Evolutionary conservation across 257 asterid species (phyloP).

Genomic region (Datura wrightii): DNA sequence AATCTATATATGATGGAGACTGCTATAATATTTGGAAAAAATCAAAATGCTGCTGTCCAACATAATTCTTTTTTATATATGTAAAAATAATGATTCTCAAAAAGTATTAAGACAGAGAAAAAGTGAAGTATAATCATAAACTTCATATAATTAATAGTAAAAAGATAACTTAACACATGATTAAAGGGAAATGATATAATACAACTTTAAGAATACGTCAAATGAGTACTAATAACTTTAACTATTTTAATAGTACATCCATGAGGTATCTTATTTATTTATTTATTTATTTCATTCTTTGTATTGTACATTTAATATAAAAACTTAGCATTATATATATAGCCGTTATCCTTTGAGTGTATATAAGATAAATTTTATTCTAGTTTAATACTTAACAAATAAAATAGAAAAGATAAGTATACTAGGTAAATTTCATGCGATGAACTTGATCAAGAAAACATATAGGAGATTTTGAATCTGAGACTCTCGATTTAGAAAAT

Average conservation of each 20-base stretch:
- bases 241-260: background rate
- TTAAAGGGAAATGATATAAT: background rate
- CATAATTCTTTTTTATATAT: background rate
- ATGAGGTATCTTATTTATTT: background rate
- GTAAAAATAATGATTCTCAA: background rate
- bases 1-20: background rate
- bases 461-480: too few relatives aligned
- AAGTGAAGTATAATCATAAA: constrained; percentile 5
- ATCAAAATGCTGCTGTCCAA: background rate
- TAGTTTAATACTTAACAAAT: too few relatives aligned
- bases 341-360: too few relatives aligned
- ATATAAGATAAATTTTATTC: too few relatives aligned
- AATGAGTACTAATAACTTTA: constrained; percentile 2
- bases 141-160: constrained; percentile 22
- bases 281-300: constrained; percentile 10
- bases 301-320: background rate
- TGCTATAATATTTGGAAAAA: background rate
- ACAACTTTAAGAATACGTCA: constrained; percentile 29
- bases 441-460: too few relatives aligned
- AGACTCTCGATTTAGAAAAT: too few relatives aligned
- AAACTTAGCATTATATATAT: background rate
- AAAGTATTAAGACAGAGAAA: background rate
- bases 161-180: constrained; percentile 4
- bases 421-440: too few relatives aligned
- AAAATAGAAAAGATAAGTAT: too few relatives aligned